Evolutionary conservation across 1,284 basidiomycete genomes (phyloP), one percentile per base, ranked within the genome.

Genomic region (Malassezia sympodialis): DNA sequence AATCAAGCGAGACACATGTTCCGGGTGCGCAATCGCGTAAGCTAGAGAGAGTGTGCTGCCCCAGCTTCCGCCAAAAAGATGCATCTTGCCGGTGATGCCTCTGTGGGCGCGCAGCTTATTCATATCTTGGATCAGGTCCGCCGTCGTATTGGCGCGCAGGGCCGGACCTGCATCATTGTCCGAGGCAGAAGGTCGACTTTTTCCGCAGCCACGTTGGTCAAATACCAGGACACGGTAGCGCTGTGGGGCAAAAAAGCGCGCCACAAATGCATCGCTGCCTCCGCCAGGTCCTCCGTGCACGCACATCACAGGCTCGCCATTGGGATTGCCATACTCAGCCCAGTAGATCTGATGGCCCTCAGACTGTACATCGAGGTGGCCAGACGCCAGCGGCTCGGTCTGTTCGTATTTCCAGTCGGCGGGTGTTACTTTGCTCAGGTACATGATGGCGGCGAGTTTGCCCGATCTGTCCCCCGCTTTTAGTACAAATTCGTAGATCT

Each of bases 71-170:
- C 70, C 70, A 46, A 73, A 73, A 30, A 73, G 67, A 53, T 69
- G 68, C 70, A 69, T 72, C 32, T 62, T 65, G 21, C 27, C 21
- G 3, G 49, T 43, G 19, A 68, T 56, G 17, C 76, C 76, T 2
- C 93, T 79, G 59, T 85, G 80, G 65, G 83, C 79, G 49, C 90
- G 81, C 24, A 96, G 77, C 66, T 78, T 83, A 74, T 96, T 90
- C 12, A 90, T 84, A 69, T 96, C 91, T 59, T 82, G 84, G 17
- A 96, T 88, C 27, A 96, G 82, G 72, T 91, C 85, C 89, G 88
- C 93, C 1, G 90, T 96, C 2, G 88, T 94, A 76, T 96, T 96
- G 59, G 90, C 84, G 62, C 86, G 83, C 1, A 87, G 76, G 32
- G 79, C 85, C 10, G 88, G 88, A 42, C 62, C 89, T 89, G 0